Evolutionary conservation across 2,329 filamentous ascomycete species (phyloP).

Genomic region (Trichoderma breve): DNA sequence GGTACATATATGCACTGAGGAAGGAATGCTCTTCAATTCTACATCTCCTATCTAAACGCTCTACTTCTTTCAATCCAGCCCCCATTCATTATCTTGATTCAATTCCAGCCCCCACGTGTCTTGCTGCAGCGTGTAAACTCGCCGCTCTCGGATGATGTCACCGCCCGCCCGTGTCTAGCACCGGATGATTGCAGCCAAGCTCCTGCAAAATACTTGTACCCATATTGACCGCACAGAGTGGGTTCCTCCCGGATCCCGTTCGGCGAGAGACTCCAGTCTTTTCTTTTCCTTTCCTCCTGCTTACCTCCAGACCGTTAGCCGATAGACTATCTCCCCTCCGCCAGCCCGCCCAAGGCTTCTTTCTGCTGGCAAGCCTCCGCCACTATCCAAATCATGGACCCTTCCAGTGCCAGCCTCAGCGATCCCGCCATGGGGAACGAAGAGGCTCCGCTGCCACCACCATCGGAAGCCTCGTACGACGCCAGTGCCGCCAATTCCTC

Average conservation of each 20-base stretch:
- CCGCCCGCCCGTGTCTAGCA: background rate
- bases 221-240: background rate
- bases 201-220: background rate
- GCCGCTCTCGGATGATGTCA: slow-evolving; percentile 14
- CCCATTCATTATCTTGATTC: background rate
- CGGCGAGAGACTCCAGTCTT: background rate
- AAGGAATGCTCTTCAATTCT: background rate
- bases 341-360: background rate
- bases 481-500: slow-evolving; percentile 16
- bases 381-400: slow-evolving; percentile 16
- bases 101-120: background rate
- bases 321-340: background rate
- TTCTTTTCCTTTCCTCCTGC: background rate
- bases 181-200: slow-evolving; percentile 6
- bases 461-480: slow-evolving; percentile 5
- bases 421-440: background rate
- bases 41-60: background rate
- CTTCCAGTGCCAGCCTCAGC: slow-evolving; percentile 4
- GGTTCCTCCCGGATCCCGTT: background rate
- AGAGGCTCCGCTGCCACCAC: slow-evolving; percentile 5
- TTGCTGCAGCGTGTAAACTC: background rate
- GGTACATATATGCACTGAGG: background rate
- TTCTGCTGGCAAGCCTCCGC: background rate
- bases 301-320: slow-evolving; percentile 5
- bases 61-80: background rate